A percentile compares a stretch with the other conserved stretches of the same genome.
Evolutionary conservation across 176 grass and related monocot species (phyloP).

Genomic region (Triticum turgidum): DNA sequence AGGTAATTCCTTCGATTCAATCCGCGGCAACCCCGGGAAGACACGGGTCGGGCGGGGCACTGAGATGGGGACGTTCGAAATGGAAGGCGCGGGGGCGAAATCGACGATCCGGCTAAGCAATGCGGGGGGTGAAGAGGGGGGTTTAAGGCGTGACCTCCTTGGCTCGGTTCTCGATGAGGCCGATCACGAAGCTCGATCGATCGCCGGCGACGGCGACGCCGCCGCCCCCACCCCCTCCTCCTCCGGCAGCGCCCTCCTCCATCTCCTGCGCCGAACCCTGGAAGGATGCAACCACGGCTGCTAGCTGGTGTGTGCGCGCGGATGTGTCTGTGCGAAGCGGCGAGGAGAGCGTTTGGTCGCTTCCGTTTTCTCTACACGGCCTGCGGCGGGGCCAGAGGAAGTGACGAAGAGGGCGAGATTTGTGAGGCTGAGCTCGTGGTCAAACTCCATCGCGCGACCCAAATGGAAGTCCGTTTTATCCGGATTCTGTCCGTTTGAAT

Average conservation of each 20-base stretch:
- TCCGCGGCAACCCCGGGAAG: neutral
- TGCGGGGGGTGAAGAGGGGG: neutral
- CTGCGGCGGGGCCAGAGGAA: neutral
- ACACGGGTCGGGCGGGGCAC: neutral
- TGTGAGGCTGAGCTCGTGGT: neutral
- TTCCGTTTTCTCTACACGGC: neutral
- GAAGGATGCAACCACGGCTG: neutral
- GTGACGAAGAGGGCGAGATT: neutral
- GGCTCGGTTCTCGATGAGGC: conserved; percentile 90
- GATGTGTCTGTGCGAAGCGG: neutral
- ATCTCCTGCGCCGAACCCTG: conserved; percentile 30
- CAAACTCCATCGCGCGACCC: too few relatives aligned
- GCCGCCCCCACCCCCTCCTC: conserved; percentile 8
- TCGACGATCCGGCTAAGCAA: neutral
- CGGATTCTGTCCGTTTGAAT: too few relatives aligned
- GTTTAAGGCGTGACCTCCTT: conserved; percentile 60
- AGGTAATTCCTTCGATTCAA: neutral
- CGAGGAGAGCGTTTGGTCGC: neutral
- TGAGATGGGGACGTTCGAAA: neutral
- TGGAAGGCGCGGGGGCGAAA: neutral
- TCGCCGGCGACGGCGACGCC: conserved; percentile 39
- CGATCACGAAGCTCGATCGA: conserved; percentile 69
- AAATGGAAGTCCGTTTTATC: too few relatives aligned
- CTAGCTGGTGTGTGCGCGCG: neutral
- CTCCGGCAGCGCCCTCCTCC: conserved; percentile 23